phyloP scores from a whole-genome alignment of 2,329 filamentous ascomycete species.

The Colletotrichum melonis region DNA sequence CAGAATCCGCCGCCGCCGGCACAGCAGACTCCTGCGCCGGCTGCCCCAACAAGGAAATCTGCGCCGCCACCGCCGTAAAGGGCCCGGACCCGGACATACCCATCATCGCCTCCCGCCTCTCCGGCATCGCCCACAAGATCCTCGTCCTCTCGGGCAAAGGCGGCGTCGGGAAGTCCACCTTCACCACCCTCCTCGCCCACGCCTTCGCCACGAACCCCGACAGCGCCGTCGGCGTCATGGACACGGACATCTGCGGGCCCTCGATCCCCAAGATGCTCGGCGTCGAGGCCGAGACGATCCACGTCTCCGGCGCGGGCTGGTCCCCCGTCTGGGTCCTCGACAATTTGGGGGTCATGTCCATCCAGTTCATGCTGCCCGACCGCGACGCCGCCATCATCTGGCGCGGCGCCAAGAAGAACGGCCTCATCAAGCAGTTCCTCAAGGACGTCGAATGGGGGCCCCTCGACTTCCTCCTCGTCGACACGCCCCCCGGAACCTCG shows the following conservation, averaged over 20 bases:
- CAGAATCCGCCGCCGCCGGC: constrained; percentile 78
- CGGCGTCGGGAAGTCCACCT: constrained; percentile 96
- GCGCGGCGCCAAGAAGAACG: constrained; percentile 98
- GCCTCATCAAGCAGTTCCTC: constrained; percentile 95
- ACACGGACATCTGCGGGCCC: constrained; percentile 97
- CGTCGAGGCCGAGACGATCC: constrained; percentile 92
- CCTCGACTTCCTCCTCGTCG: constrained; percentile 91
- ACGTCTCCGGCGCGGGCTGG: constrained; percentile 90
- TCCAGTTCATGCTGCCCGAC: constrained; percentile 97
- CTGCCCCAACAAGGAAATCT: constrained; percentile 96
- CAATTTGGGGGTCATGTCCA: constrained; percentile 95
- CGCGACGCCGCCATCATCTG: constrained; percentile 96
- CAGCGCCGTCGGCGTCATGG: constrained; percentile 91
- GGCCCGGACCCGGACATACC: constrained; percentile 95
- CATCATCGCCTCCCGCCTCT: constrained; percentile 84
- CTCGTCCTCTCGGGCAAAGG: constrained; percentile 94
- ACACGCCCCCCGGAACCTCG: constrained; percentile 94
- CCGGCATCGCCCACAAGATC: constrained; percentile 89
- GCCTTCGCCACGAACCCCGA: constrained; percentile 86
- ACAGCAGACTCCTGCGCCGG: constrained; percentile 88
- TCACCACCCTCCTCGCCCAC: constrained; percentile 88
- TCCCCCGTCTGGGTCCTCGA: constrained; percentile 95
- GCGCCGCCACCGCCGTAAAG: constrained; percentile 86
- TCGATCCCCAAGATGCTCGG: constrained; percentile 99
- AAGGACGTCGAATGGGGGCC: constrained; percentile 99